Evolutionary conservation across 768 basidiomycete species (phyloP).

Genomic region (Mycena vitilis): DNA sequence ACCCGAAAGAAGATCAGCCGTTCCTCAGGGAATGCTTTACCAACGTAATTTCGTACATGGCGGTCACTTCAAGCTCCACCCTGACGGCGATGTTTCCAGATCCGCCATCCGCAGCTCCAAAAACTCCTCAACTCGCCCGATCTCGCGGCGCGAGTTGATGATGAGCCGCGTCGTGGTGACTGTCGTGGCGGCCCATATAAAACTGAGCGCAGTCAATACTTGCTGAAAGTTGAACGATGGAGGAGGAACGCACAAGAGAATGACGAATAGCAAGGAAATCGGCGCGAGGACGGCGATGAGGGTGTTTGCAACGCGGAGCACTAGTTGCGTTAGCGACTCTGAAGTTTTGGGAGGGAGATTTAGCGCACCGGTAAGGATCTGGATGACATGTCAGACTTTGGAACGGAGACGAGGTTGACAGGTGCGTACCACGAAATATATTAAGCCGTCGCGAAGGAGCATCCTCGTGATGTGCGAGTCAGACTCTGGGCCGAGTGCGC

Average conservation of each 20-base stretch:
- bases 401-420: background rate
- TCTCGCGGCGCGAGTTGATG: constrained; percentile 22
- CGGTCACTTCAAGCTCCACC: too few species aligned
- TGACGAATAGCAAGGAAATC: constrained; percentile 17
- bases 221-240: too few species aligned
- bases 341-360: background rate
- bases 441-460: constrained; percentile 16
- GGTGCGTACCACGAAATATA: constrained; percentile 22
- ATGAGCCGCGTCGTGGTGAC: constrained; percentile 20
- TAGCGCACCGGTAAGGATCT: constrained; percentile 12
- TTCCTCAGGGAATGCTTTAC: too few species aligned
- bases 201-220: background rate
- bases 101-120: background rate
- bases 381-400: background rate
- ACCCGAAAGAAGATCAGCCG: too few species aligned
- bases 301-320: constrained; percentile 17
- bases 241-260: constrained; percentile 20
- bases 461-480: constrained; percentile 3
- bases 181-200: constrained; percentile 16
- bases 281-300: constrained; percentile 21
- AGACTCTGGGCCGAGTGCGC: background rate
- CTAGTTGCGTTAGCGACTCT: background rate
- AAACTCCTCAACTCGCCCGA: background rate
- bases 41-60: too few species aligned
- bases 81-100: too few species aligned